A percentile compares a stretch with the other conserved stretches of the same genome.
phyloP scores from a whole-genome alignment of 192 early-diverging fungal species.

The Backusella tuberculispora region DNA sequence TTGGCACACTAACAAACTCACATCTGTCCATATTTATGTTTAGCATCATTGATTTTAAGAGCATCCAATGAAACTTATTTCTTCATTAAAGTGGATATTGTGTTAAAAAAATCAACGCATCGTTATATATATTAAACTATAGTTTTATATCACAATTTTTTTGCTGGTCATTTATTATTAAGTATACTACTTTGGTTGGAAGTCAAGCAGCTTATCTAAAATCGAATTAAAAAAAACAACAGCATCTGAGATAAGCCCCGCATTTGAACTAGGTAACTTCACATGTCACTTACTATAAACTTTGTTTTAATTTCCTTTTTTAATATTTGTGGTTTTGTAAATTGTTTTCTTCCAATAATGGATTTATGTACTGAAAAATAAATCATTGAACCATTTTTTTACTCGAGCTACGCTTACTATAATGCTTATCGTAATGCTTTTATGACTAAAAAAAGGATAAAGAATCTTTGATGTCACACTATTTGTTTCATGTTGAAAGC shows the following conservation, averaged over 20 bases:
- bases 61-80: too few species aligned
- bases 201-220: too few species aligned
- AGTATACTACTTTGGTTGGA: too few species aligned
- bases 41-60: not conserved
- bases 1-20: not conserved
- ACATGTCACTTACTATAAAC: conserved; percentile 1
- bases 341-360: conserved; percentile 14
- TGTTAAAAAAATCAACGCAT: too few species aligned
- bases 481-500: too few species aligned
- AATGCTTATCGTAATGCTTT: conserved; percentile 6
- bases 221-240: too few species aligned
- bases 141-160: too few species aligned
- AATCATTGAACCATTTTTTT: too few species aligned
- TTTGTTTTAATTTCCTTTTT: not conserved
- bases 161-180: too few species aligned
- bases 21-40: not conserved
- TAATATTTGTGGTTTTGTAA: not conserved
- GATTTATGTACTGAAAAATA: not conserved
- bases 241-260: too few species aligned
- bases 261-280: not conserved
- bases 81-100: too few species aligned
- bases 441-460: conserved; percentile 5
- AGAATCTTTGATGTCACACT: too few species aligned
- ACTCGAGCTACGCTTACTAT: not conserved
- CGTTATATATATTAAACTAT: not conserved